Evolutionary conservation across 2,329 filamentous ascomycete species (phyloP).

Genomic region (Penicillium sp.): DNA sequence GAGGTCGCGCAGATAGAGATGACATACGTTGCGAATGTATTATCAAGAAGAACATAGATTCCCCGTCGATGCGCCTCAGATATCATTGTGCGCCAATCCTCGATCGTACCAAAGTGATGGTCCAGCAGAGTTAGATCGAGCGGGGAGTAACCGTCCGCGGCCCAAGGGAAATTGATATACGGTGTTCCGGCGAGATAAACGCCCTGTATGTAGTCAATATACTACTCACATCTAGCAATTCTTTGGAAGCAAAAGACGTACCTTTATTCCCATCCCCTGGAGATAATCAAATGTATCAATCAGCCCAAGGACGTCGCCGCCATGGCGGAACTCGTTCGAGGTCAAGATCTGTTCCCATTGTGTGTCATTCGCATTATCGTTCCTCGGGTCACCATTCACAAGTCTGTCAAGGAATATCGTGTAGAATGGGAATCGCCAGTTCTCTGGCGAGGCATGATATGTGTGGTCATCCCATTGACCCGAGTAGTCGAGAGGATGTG

Average conservation of each 20-base stretch:
- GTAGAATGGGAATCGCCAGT: neutral
- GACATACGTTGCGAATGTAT: conserved; percentile 62
- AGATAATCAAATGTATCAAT: conserved; percentile 64
- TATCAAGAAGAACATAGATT: conserved; percentile 68
- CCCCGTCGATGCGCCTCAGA: conserved; percentile 60
- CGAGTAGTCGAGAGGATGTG: neutral
- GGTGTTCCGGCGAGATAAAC: conserved; percentile 64
- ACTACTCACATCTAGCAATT: neutral
- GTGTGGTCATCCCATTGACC: neutral
- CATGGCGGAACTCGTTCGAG: conserved; percentile 64
- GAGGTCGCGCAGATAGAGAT: neutral
- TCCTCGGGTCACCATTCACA: neutral
- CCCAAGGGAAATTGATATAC: conserved; percentile 66
- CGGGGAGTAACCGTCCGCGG: conserved; percentile 60
- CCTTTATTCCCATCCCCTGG: conserved; percentile 64
- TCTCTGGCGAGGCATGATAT: neutral
- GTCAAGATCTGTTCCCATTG: conserved; percentile 5
- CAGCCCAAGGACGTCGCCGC: conserved; percentile 60
- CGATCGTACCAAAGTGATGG: conserved; percentile 61
- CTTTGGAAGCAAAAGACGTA: conserved; percentile 21
- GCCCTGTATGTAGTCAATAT: conserved; percentile 39
- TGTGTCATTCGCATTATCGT: neutral
- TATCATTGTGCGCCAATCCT: conserved; percentile 59
- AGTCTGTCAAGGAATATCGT: neutral
- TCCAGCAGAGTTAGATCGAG: conserved; percentile 65